Conservation (phyloP, 2,329 filamentous ascomycete species). For the Sclerotinia glacialis region DNA sequence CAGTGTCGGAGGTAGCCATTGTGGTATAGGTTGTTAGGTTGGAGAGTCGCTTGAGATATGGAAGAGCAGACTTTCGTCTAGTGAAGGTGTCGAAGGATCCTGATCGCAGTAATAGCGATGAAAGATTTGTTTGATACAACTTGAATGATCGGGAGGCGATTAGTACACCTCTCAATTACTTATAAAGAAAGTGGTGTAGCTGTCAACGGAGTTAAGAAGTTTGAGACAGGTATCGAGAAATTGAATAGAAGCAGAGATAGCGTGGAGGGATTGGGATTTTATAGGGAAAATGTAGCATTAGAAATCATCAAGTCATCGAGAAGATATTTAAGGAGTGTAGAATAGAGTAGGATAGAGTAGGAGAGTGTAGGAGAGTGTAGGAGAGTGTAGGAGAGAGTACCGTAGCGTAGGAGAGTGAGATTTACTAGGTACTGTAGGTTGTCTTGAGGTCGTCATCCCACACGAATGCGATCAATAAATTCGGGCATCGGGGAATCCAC, state of each 20-base stretch:
- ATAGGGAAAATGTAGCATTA: neutral
- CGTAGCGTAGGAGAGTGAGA: neutral
- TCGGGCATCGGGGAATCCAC: constrained; percentile 1
- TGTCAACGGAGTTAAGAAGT: constrained; percentile 20
- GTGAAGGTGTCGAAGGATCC: constrained; percentile 33
- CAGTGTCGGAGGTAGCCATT: constrained; percentile 37
- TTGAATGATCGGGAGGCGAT: constrained; percentile 36
- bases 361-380: no score
- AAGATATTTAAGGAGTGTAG: neutral
- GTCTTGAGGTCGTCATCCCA: neutral
- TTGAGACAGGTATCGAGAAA: neutral
- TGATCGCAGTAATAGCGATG: constrained; percentile 39
- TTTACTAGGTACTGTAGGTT: neutral
- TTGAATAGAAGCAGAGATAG: neutral
- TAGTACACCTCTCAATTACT: constrained; percentile 30
- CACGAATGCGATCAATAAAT: neutral
- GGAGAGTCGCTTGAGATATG: constrained; percentile 34
- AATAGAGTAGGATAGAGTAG: no score
- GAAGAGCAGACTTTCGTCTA: constrained; percentile 32
- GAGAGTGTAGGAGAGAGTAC: no score
- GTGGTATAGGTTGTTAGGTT: constrained; percentile 37
- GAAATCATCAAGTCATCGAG: neutral
- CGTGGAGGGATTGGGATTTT: no score
- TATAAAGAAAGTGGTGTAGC: constrained; percentile 22
- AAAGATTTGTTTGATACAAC: constrained; percentile 39